Base-by-base conservation (phyloP, 2,329 filamentous ascomycete species). In the Fusarium subtropicale region DNA sequence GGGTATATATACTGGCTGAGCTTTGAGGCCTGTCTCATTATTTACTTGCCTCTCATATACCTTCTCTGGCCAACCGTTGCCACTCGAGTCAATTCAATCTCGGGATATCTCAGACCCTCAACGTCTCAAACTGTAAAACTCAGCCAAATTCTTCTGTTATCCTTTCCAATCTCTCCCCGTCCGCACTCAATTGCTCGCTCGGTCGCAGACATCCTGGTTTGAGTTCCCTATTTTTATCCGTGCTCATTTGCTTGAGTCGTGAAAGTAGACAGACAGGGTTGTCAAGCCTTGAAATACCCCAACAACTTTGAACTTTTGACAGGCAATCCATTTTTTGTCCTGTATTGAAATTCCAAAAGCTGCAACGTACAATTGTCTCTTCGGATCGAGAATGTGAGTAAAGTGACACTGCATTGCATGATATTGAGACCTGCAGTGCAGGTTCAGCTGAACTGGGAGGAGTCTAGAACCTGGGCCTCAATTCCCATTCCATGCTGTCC, bases 151-250 rank as follows among this genome's bases (percentile, higher is more conserved):
- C 18, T 31, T 46, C 28, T 20, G 13, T 22, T 31, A 11, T 31
- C n/a, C 11, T 30, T 31, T 42, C 15, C 20, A 38, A 59, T 18
- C n/a, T 26, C 18, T 15, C 6, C 15, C 22, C 7, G 8, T 18
- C 39, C 7, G 33, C 13, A 12, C 26, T 22, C 41, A 54, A 48
- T 44, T 50, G 54, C 47, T 53, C 60, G 20, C 38, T 34, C 60
- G 61, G 47, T 55, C 52, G 64, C 65, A 60, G 51, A 66, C 53
- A 55, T 56, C 72, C 67, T 66, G 69, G 71, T 60, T n/a, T 57
- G 12, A 50, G 47, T 48, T 67, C n/a, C 24, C 28, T 31, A 56
- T 50, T 52, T 53, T 64, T 41, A 60, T 57, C 64, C 48, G 56
- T 56, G 53, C 66, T 70, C 57, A 15, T 68, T 64, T 56, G 64